Base-by-base conservation (phyloP, 2,329 filamentous ascomycete genomes). In the Alternaria panax region DNA sequence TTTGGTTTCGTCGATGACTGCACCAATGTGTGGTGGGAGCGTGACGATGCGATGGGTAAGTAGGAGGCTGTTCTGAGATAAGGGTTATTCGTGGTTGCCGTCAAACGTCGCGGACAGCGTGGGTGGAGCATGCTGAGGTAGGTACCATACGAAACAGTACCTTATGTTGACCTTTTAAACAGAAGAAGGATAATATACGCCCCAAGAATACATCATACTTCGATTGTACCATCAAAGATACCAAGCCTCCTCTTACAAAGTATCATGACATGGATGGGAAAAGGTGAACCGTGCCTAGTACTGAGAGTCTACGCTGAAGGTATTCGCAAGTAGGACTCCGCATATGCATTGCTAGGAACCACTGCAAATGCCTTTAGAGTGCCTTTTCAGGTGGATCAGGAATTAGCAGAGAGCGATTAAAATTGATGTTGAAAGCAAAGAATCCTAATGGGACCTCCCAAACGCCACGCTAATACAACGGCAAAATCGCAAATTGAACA, bases 391-490 rank as follows among this genome's bases (percentile, higher is more conserved):
- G 36, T 5, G 7, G 20, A 40, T 22, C 36, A 7, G 36, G 14
- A 22, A 41, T 20, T 5, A 11, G 3, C 18, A 24, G 12, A 41
- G 12, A 41, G 38, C 20, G 16, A 24, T 6, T 16, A 41, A 24
- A 24, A 3, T 24, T 41, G 3, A 16, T 41, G 24, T 24, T 24
- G 20, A 16, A 14, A 41, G 20, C 12, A 41, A 5, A 24, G 7
- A 7, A 14, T 20, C 20, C 20, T 25, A 11, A 32, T 7, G 30
- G 18, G 5, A 38, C 30, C 51, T 18, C 38, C 22, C 20, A 32
- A 55, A 51, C 56, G 30, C 56, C 56, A 28, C 51, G 56, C 56
- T 59, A 55, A 55, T 48, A 45, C 18, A 47, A 16, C n/a, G 24
- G 24, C 38, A 32, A 32, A 14, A 30, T 40, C 8, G 24, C 14